Evolutionary conservation across 225 moss, liverwort and hornwort genomes (phyloP).

Genomic region (Sphagnum tenellum): DNA sequence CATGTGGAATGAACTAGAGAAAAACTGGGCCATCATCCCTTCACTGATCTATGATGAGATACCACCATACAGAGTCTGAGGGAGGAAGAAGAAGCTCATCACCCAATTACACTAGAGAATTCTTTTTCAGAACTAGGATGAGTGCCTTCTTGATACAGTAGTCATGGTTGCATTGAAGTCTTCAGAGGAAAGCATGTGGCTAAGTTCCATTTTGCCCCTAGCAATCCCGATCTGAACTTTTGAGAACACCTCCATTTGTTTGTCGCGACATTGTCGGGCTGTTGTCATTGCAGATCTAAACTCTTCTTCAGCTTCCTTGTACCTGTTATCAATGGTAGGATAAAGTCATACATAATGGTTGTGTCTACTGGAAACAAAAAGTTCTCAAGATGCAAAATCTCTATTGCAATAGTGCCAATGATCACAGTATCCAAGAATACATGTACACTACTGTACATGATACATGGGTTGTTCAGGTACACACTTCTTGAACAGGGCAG

Average conservation of each 20-base stretch:
- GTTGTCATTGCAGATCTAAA: slow-evolving; percentile 39
- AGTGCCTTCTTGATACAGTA: neutral
- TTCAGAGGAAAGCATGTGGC: neutral
- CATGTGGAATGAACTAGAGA: too few relatives aligned
- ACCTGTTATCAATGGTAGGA: slow-evolving; percentile 8
- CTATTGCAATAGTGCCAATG: too few relatives aligned
- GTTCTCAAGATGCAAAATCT: too few relatives aligned
- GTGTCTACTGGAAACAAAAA: too few relatives aligned
- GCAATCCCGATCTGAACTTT: slow-evolving; percentile 51
- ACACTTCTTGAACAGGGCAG: slow-evolving; percentile 32
- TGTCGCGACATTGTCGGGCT: slow-evolving; percentile 34
- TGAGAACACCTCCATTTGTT: slow-evolving; percentile 48
- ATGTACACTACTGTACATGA: neutral
- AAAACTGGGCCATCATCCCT: too few relatives aligned
- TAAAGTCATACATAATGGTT: neutral
- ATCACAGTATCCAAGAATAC: neutral
- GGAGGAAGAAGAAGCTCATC: too few relatives aligned
- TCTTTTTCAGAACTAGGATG: too few relatives aligned
- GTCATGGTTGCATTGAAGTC: neutral
- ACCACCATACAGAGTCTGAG: too few relatives aligned
- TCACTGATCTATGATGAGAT: too few relatives aligned
- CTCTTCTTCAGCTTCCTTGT: slow-evolving; percentile 38
- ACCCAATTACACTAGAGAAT: too few relatives aligned
- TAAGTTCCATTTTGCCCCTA: slow-evolving; percentile 22
- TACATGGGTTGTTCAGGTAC: neutral